Conservation (phyloP, 176 grass and related monocot species). For the Aegilops longissima region DNA sequence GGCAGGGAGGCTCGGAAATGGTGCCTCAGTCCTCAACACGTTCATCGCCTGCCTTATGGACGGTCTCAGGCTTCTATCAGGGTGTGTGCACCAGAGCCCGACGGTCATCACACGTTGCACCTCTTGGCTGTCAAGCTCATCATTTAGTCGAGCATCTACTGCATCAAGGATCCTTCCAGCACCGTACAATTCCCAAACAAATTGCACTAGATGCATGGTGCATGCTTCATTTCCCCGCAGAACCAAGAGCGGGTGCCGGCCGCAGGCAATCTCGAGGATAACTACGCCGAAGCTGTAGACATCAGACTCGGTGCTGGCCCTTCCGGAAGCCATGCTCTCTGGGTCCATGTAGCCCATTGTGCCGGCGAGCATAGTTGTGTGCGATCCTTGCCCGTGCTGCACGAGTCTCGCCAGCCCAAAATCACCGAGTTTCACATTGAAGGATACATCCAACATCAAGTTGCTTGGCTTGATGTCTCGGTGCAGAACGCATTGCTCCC, state of each 20-base stretch:
- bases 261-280: background rate
- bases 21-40: background rate
- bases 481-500: background rate
- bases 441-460: background rate
- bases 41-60: background rate
- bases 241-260: background rate
- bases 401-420: background rate
- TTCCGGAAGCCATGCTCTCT: background rate
- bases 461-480: background rate
- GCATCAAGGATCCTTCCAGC: background rate
- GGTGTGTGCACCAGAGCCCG: background rate
- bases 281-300: background rate
- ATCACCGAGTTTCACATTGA: background rate
- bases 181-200: background rate
- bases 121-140: background rate
- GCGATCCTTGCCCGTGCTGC: background rate
- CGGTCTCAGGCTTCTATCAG: background rate
- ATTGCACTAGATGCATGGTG: background rate
- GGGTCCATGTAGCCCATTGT: background rate
- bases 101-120: background rate
- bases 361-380: background rate
- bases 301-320: background rate
- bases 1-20: background rate
- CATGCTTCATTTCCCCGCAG: background rate
- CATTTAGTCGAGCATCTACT: background rate